These are phyloP conservation scores for Paulownia fortunei DNA, from an alignment of 257 asterid genomes.

Conservation along the genomic window DNA sequence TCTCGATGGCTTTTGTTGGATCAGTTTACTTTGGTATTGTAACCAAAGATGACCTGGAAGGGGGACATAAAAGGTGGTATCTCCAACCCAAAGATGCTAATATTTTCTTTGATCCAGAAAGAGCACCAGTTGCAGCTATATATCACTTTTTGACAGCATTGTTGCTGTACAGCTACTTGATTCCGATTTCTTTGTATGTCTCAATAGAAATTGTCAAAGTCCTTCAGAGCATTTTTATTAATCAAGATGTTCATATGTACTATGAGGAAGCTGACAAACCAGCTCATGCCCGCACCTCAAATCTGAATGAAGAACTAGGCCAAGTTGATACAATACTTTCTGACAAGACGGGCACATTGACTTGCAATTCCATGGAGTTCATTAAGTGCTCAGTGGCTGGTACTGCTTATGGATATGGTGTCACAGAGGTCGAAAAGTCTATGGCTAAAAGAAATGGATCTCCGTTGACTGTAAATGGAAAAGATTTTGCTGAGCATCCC, in stretches of 20 bases:
- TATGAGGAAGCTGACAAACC: conserved; percentile 90
- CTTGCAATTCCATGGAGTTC: conserved; percentile 96
- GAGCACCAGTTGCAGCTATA: conserved; percentile 74
- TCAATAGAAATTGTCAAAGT: conserved; percentile 90
- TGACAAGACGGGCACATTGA: conserved; percentile 91
- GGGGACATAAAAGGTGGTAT: conserved; percentile 78
- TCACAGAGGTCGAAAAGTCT: conserved; percentile 88
- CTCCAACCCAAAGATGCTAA: conserved; percentile 55
- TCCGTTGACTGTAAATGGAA: conserved; percentile 52
- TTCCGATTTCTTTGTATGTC: conserved; percentile 88
- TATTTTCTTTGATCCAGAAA: conserved; percentile 70
- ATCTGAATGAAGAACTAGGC: conserved; percentile 89
- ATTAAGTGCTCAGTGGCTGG: conserved; percentile 93
- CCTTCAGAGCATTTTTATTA: conserved; percentile 87
- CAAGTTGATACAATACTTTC: conserved; percentile 92
- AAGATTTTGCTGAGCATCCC: conserved; percentile 32
- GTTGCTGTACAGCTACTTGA: conserved; percentile 77
- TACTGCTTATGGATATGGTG: conserved; percentile 77
- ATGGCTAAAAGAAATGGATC: conserved; percentile 84
- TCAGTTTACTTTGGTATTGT: conserved; percentile 77
- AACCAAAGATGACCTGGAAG: conserved; percentile 63
- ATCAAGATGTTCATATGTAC: conserved; percentile 79
- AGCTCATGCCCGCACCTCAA: conserved; percentile 90
- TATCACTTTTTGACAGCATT: conserved; percentile 79
- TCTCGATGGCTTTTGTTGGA: conserved; percentile 64